phyloP scores from a whole-genome alignment of 2,329 filamentous ascomycete species.

The Nannizziopsis barbatae region DNA sequence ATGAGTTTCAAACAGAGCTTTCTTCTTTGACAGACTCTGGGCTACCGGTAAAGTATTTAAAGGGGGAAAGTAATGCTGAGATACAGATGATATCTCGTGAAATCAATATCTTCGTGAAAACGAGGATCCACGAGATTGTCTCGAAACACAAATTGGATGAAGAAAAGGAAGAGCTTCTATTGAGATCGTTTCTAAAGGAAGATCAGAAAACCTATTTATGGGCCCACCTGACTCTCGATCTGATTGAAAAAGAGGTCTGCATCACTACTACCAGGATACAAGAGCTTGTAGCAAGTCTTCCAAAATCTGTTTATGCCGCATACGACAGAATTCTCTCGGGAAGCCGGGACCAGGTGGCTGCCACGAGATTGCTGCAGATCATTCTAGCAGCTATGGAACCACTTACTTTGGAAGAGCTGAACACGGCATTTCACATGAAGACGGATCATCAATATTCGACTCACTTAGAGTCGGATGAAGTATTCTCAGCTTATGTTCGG shows the following conservation, averaged over 20 bases:
- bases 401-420: conserved; percentile 26
- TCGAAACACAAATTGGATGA: conserved; percentile 15
- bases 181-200: conserved; percentile 21
- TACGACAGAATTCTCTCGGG: conserved; percentile 29
- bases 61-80: conserved; percentile 17
- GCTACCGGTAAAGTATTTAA: conserved; percentile 16
- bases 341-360: conserved; percentile 19
- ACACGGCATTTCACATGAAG: conserved; percentile 19
- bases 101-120: conserved; percentile 21
- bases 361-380: conserved; percentile 28
- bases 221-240: conserved; percentile 26
- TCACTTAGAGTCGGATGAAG: conserved; percentile 11
- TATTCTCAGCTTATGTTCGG: conserved; percentile 15
- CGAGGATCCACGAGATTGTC: conserved; percentile 14
- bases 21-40: too few species aligned
- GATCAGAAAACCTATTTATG: conserved; percentile 34
- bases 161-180: conserved; percentile 10
- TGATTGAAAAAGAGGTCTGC: conserved; percentile 9
- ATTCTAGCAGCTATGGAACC: conserved; percentile 27
- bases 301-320: conserved; percentile 19
- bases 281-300: conserved; percentile 17
- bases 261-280: conserved; percentile 16
- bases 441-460: conserved; percentile 9
- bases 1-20: conserved; percentile 15
- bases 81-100: conserved; percentile 18